phyloP scores from a whole-genome alignment of 2,329 filamentous ascomycete genomes.

The Fusarium xyrophilum region DNA sequence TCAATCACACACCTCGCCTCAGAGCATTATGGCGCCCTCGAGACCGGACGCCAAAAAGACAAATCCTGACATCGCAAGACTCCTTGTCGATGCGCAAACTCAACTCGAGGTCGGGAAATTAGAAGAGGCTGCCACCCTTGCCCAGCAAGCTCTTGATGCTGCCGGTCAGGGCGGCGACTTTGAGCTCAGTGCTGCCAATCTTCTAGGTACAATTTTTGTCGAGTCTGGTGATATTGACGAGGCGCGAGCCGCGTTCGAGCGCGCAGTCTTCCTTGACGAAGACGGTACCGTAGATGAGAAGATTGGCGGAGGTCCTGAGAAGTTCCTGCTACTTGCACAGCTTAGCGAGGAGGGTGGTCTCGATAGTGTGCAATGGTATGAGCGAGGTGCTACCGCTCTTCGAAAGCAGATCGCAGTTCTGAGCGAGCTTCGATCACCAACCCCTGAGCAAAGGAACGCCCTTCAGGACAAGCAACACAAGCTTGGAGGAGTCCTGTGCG shows the following conservation, averaged over 20 bases:
- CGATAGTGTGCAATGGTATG: conserved; percentile 72
- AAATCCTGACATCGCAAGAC: conserved; percentile 44
- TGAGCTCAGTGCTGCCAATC: conserved; percentile 71
- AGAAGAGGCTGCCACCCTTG: conserved; percentile 51
- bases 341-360: conserved; percentile 74
- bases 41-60: conserved; percentile 49
- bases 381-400: conserved; percentile 74
- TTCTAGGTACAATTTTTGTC: conserved; percentile 82
- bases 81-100: conserved; percentile 51
- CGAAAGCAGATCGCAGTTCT: conserved; percentile 73
- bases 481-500: conserved; percentile 89
- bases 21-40: conserved; percentile 50
- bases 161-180: conserved; percentile 56
- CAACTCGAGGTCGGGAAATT: conserved; percentile 53
- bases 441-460: conserved; percentile 49
- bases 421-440: conserved; percentile 54
- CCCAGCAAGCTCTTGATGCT: conserved; percentile 52
- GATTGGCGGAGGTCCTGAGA: conserved; percentile 84
- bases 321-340: conserved; percentile 94
- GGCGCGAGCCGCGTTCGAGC: conserved; percentile 74
- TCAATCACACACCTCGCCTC: conserved; percentile 7
- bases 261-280: conserved; percentile 77
- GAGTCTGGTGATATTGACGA: conserved; percentile 82
- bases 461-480: conserved; percentile 77
- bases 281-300: conserved; percentile 74